phyloP scores from a whole-genome alignment of 176 grass and related monocot genomes.

The Oryza officinalis region DNA sequence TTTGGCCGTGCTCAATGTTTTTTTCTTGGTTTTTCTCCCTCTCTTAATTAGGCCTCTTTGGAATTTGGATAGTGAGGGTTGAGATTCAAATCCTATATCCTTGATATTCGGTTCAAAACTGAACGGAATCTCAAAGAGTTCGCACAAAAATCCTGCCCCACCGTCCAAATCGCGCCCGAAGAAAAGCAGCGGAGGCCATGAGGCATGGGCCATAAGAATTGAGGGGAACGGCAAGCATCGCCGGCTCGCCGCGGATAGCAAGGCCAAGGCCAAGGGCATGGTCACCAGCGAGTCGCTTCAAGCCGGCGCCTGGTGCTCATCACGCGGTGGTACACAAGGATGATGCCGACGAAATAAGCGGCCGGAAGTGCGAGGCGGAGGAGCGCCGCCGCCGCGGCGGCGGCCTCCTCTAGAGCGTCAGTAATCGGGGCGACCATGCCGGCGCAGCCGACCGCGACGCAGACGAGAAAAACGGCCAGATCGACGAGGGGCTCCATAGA shows the following conservation, averaged over 20 bases:
- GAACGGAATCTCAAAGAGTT: neutral
- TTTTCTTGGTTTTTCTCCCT: too few relatives aligned
- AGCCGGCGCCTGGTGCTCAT: too few relatives aligned
- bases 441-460: too few relatives aligned
- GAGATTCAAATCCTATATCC: neutral
- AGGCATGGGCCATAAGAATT: neutral
- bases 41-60: neutral
- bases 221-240: neutral
- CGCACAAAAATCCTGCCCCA: too few relatives aligned
- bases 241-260: neutral
- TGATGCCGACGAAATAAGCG: neutral
- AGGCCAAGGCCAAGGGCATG: neutral
- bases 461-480: neutral
- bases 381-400: neutral
- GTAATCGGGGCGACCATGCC: too few relatives aligned
- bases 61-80: neutral
- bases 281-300: too few relatives aligned
- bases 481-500: neutral
- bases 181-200: too few relatives aligned
- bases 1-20: too few relatives aligned
- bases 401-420: too few relatives aligned
- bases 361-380: neutral
- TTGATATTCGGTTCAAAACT: neutral
- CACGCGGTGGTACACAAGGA: neutral
- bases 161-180: too few relatives aligned